These are phyloP conservation scores for Talaromyces albobiverticillius DNA, from an alignment of 2,329 filamentous ascomycete genomes.

Conservation along the genomic window DNA sequence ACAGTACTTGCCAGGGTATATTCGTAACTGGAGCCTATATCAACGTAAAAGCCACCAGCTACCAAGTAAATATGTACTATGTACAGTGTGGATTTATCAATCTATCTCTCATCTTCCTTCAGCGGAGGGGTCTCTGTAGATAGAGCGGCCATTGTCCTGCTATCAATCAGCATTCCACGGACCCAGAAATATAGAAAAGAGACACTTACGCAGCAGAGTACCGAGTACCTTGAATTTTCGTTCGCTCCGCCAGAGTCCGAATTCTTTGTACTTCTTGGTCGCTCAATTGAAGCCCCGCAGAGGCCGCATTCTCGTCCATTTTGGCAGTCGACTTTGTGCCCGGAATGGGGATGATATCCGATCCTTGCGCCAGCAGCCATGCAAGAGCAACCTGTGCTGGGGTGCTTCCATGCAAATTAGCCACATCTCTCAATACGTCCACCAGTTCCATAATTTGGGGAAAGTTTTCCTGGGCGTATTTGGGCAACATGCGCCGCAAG, in stretches of 20 bases:
- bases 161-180: slow-evolving; percentile 1
- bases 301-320: slow-evolving; percentile 6
- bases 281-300: slow-evolving; percentile 14
- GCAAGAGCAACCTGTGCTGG: slow-evolving; percentile 59
- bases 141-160: too few species aligned
- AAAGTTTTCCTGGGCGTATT: slow-evolving; percentile 52
- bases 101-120: too few species aligned
- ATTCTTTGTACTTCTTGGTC: slow-evolving; percentile 19
- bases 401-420: slow-evolving; percentile 54
- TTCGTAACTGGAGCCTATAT: too few species aligned
- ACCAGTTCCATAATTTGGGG: slow-evolving; percentile 39
- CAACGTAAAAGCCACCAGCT: too few species aligned
- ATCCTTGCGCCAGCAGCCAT: slow-evolving; percentile 60
- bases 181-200: neutral
- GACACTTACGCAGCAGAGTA: slow-evolving; percentile 20
- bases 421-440: slow-evolving; percentile 44
- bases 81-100: too few species aligned
- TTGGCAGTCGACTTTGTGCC: slow-evolving; percentile 24
- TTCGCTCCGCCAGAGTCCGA: slow-evolving; percentile 17
- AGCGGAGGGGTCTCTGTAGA: too few species aligned
- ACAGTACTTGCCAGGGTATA: too few species aligned
- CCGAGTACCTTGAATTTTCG: slow-evolving; percentile 19
- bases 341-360: slow-evolving; percentile 28
- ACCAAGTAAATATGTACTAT: too few species aligned
- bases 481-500: slow-evolving; percentile 41